Percentiles rank a stretch among this genome's conserved stretches.
Conservation (phyloP, 306 rosid species). For the Dicorynia guianensis region DNA sequence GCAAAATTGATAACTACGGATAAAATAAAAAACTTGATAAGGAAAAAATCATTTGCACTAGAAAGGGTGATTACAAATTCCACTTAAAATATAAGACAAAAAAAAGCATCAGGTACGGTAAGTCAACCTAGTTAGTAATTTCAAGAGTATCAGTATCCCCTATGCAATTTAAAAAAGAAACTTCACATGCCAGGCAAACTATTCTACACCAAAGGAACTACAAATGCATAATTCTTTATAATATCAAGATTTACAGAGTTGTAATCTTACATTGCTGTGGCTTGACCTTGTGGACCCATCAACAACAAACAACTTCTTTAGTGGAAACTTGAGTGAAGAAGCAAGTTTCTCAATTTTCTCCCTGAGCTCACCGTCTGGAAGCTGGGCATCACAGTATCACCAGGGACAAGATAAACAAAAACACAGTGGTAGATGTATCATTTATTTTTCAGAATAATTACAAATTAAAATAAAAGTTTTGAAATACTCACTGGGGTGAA, state of each 20-base stretch:
- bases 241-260: constrained; percentile 21
- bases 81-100: neutral
- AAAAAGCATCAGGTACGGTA: neutral
- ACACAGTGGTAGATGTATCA: constrained; percentile 6
- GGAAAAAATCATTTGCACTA: neutral
- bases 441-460: neutral
- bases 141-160: neutral
- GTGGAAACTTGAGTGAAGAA: constrained; percentile 86
- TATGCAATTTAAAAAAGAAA: constrained; percentile 3
- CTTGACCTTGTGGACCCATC: constrained; percentile 99
- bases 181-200: neutral
- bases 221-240: neutral
- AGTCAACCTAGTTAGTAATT: neutral
- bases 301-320: constrained; percentile 91
- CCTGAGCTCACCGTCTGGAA: constrained; percentile 90
- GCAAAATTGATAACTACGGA: no score
- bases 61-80: neutral
- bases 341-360: constrained; percentile 93
- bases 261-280: constrained; percentile 92
- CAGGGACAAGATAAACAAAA: constrained; percentile 35
- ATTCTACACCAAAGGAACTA: neutral
- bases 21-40: neutral
- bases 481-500: constrained; percentile 85
- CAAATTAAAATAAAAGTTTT: neutral
- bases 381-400: constrained; percentile 61